Evolutionary conservation across 805 yeast genomes (phyloP).

Genomic region (Yarrowia yakushimensis): DNA sequence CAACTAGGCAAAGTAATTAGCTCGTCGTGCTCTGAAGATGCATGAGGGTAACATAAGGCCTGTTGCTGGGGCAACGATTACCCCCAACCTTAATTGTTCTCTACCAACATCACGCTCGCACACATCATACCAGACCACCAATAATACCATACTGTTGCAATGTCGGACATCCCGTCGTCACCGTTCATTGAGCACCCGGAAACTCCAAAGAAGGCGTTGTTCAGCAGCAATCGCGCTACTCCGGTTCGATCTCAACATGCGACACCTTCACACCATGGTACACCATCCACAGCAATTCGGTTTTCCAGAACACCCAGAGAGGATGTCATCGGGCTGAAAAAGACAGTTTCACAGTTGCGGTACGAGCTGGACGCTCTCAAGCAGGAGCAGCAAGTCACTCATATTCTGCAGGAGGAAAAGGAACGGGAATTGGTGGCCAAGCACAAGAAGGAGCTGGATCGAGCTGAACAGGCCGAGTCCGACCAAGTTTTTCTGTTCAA

Average conservation of each 20-base stretch:
- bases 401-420: conserved; percentile 37
- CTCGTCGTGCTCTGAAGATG: conserved; percentile 22
- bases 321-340: conserved; percentile 28
- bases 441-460: conserved; percentile 36
- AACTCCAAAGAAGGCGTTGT: not conserved
- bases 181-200: conserved; percentile 24
- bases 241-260: not conserved
- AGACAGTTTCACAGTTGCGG: conserved; percentile 35
- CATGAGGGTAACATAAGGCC: conserved; percentile 10
- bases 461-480: conserved; percentile 40
- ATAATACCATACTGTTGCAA: not conserved
- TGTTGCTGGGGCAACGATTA: conserved; percentile 3
- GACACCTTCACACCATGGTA: conserved; percentile 4
- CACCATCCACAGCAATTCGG: not conserved
- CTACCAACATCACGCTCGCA: not conserved
- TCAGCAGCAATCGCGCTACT: not conserved
- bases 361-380: conserved; percentile 42
- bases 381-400: conserved; percentile 42
- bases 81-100: not conserved
- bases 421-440: conserved; percentile 36
- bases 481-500: conserved; percentile 42
- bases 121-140: not conserved
- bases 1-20: conserved; percentile 25
- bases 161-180: conserved; percentile 16
- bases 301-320: not conserved